Evolutionary conservation across 805 yeast species (phyloP).

Genomic region (Ogataea neopini): DNA sequence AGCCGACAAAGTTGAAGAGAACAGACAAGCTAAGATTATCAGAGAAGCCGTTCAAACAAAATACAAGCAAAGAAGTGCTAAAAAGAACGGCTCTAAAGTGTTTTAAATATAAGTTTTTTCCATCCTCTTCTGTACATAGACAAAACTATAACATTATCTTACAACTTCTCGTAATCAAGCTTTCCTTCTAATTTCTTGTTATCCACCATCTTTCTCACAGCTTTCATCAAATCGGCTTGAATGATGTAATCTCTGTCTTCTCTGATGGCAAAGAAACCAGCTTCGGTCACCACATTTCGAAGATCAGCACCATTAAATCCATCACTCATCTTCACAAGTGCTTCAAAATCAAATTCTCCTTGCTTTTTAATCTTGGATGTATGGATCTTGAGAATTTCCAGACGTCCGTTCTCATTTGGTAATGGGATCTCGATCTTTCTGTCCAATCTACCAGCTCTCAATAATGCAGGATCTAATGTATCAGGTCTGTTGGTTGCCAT

Average conservation of each 20-base stretch:
- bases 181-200: constrained; percentile 96
- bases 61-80: constrained; percentile 23
- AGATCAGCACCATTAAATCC: constrained; percentile 99
- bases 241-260: constrained; percentile 94
- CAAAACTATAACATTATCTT: constrained; percentile 18
- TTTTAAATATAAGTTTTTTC: constrained; percentile 4
- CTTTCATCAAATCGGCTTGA: constrained; percentile 95
- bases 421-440: constrained; percentile 93
- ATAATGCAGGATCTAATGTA: constrained; percentile 93
- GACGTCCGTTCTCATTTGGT: constrained; percentile 94
- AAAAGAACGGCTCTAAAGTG: constrained; percentile 18
- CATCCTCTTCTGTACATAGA: constrained; percentile 1
- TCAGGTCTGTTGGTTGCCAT: constrained; percentile 99
- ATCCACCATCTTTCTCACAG: constrained; percentile 96
- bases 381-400: constrained; percentile 93
- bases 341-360: constrained; percentile 97
- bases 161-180: constrained; percentile 91
- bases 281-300: constrained; percentile 96
- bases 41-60: constrained; percentile 20
- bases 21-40: constrained; percentile 24
- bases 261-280: constrained; percentile 96
- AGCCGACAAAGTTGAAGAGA: constrained; percentile 25
- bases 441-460: constrained; percentile 97
- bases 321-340: constrained; percentile 97
- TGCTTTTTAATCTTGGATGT: constrained; percentile 79